Percentiles rank a stretch among this genome's conserved stretches.
Evolutionary conservation across 805 yeast species (phyloP).

Genomic region (Candida manassasensis): DNA sequence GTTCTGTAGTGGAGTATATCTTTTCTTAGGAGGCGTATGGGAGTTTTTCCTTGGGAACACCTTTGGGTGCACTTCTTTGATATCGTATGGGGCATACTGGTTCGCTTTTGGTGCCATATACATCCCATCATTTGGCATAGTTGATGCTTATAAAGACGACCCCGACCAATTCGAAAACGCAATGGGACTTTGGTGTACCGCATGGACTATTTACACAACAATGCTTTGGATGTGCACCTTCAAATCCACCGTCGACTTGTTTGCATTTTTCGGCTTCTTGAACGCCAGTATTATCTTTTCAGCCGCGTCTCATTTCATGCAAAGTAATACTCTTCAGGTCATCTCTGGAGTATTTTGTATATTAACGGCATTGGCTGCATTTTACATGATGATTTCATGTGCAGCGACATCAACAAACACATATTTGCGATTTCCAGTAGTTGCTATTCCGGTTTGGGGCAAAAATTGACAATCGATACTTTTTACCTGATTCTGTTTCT

Average conservation of each 20-base stretch:
- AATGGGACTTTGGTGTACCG: conserved; percentile 52
- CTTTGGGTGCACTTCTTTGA: conserved; percentile 51
- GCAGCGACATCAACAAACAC: conserved; percentile 58
- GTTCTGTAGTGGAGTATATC: conserved; percentile 12
- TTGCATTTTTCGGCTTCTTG: conserved; percentile 44
- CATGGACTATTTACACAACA: conserved; percentile 63
- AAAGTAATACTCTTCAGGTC: conserved; percentile 34
- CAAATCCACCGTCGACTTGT: conserved; percentile 37
- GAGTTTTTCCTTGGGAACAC: conserved; percentile 48
- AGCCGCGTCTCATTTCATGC: conserved; percentile 39
- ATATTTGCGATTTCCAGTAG: conserved; percentile 48
- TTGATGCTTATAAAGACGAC: conserved; percentile 39
- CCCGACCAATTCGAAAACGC: conserved; percentile 43
- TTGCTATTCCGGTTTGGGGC: conserved; percentile 25
- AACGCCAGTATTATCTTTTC: conserved; percentile 52
- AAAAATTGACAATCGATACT: no score
- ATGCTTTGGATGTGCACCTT: conserved; percentile 51
- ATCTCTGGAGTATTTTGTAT: conserved; percentile 65
- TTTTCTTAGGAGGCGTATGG: conserved; percentile 45
- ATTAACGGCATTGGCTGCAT: conserved; percentile 51
- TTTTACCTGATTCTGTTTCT: no score
- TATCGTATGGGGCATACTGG: conserved; percentile 56
- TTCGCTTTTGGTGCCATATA: conserved; percentile 43
- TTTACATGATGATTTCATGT: conserved; percentile 62
- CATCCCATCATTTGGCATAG: conserved; percentile 53